Base-by-base conservation (phyloP, 202 grass and related monocot genomes). In the Schoenoplectus triqueter region DNA sequence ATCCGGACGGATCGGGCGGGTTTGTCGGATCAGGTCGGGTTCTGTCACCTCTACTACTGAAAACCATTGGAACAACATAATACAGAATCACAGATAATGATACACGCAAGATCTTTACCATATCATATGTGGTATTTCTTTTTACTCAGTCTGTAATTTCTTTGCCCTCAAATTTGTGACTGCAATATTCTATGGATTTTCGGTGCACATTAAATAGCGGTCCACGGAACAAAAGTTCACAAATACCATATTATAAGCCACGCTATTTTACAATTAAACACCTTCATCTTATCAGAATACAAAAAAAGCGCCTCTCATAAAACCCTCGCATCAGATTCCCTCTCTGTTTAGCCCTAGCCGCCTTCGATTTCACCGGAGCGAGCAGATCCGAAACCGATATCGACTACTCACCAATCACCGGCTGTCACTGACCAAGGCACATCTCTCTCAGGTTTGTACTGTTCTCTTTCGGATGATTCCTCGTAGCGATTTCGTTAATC, bases 311-410 rank as follows among this genome's bases (percentile, higher is more conserved):
- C 15, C 46, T 20, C 69, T 73, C 46, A 73, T 73, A 50, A 73
- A 73, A 73, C 45, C 69, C 69, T 73, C 67, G 41, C 15, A 19
- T 71, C 44, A 71, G 68, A 71, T 71, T 71, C 41, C 13, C 14
- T 70, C 69, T 73, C 69, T 73, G 69, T 50, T 49, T 50, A 73
- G 45, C 69, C 46, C 46, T 73, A 73, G 69, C 69, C 17, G 45
- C 46, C 45, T 73, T 73, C 69, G 18, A 19, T 46, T 21, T 21
- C 69, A 73, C 69, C 45, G 69, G 69, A 2, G 69, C 9, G 17
- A 73, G 7, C 68, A 70, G 68, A 70, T 70, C 68, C 68, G 15
- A 17, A 3, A 6, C 68, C 68, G 42, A 14, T 47, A 8, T 50
- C 69, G 5, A 19, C 69, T 49, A 4, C 15, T 20, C 15, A 50